Evolutionary conservation across 768 basidiomycete species (phyloP).

Genomic region (Leccinum obscurum): DNA sequence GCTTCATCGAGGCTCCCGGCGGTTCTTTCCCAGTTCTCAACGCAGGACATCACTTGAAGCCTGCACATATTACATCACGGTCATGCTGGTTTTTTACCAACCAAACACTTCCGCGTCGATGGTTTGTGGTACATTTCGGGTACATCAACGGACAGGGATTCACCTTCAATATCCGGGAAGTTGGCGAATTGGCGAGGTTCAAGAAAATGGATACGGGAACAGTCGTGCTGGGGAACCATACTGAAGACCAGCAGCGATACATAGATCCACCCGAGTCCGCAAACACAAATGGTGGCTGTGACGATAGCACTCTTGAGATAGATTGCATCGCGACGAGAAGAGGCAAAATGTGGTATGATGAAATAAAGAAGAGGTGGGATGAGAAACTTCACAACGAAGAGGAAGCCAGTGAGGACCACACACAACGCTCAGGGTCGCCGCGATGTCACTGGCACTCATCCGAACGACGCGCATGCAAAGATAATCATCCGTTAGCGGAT

Average conservation of each 20-base stretch:
- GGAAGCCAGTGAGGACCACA: neutral
- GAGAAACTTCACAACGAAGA: neutral
- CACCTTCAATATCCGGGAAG: neutral
- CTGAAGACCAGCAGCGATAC: neutral
- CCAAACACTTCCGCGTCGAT: neutral
- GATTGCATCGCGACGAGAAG: neutral
- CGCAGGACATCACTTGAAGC: no score
- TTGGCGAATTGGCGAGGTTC: neutral
- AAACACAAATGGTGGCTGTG: neutral
- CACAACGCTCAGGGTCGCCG: neutral
- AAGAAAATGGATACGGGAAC: neutral
- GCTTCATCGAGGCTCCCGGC: no score
- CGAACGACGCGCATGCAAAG: neutral
- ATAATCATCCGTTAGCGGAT: neutral
- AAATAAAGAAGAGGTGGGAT: neutral
- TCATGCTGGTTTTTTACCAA: no score
- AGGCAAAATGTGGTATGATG: neutral
- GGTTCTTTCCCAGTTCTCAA: no score
- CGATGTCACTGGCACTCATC: neutral
- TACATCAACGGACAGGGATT: neutral
- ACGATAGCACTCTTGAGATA: neutral
- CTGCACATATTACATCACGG: no score
- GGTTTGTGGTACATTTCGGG: neutral
- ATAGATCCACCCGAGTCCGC: no score
- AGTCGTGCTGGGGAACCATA: neutral